A percentile compares a stretch with the other conserved stretches of the same genome.
These are phyloP conservation scores for Maudiozyma saulgeensis DNA, from an alignment of 805 yeast genomes.

Conservation along the genomic window DNA sequence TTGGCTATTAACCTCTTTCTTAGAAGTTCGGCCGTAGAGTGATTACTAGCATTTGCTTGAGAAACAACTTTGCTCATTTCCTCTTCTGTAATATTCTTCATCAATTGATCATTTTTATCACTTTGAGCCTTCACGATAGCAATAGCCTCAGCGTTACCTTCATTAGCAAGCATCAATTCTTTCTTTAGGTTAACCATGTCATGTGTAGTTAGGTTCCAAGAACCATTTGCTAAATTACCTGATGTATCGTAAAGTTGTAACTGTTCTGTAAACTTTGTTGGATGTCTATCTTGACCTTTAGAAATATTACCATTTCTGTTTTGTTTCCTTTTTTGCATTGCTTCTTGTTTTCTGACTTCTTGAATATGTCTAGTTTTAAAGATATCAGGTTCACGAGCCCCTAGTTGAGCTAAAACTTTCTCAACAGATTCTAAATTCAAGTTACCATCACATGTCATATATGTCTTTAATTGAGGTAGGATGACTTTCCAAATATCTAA, in stretches of 20 bases:
- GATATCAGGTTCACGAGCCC: constrained; percentile 67
- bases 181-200: constrained; percentile 60
- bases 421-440: constrained; percentile 73
- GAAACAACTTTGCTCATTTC: constrained; percentile 24
- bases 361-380: constrained; percentile 59
- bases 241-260: constrained; percentile 68
- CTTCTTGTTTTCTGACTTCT: constrained; percentile 61
- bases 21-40: constrained; percentile 40
- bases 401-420: constrained; percentile 51
- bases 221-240: constrained; percentile 67
- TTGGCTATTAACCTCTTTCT: constrained; percentile 28
- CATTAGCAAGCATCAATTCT: constrained; percentile 57
- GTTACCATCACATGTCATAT: constrained; percentile 83
- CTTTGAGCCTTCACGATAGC: constrained; percentile 42
- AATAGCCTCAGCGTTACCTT: constrained; percentile 63
- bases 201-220: constrained; percentile 52
- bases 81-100: constrained; percentile 22
- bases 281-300: constrained; percentile 70
- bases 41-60: constrained; percentile 31
- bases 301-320: constrained; percentile 48
- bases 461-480: constrained; percentile 59
- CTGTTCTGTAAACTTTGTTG: constrained; percentile 54
- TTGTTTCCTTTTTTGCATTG: constrained; percentile 36
- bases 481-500: constrained; percentile 75
- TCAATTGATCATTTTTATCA: constrained; percentile 19